Evolutionary conservation across 2,329 filamentous ascomycete genomes (phyloP), one percentile per base, ranked within the genome.

Genomic region (Celoporthe dispersa): DNA sequence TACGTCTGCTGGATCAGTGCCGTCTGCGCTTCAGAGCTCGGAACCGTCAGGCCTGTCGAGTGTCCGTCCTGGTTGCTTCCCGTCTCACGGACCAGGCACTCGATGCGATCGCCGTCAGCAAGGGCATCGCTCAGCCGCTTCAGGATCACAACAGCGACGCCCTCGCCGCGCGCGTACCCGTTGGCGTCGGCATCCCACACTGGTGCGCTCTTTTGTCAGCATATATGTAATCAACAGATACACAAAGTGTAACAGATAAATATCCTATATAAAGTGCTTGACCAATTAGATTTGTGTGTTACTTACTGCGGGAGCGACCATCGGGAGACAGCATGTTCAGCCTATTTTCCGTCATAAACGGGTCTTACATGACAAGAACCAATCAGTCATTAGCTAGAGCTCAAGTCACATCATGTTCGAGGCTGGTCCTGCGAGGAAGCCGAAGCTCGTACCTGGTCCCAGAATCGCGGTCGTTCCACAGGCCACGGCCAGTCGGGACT

Each of bases 141-240:
- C 16, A 90, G 74, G 2, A 88, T 75, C 1, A 90, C 64, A 7
- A 82, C 80, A 0, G 81, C 84, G 19, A 84, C 75, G 3, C 87
- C 88, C 73, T 90, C 87, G 16, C 86, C 87, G 16, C 87, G 82
- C 0, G 82, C 86, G 73, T 89, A 90, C 0, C 88, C 88, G 69
- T 87, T 81, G 0, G 84, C 87, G 5, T 74, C 74, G 3, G 77
- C 76, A 71, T 89, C 87, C 78, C 84, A 88, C 76, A 83, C 44
- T 48, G 44, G 19, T 48, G 19, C 22, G n/a, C 3, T 48, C n/a
- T 2, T 11, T 48, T 9, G 44, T 48, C 22, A 48, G 44, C 44
- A 9, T 3, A 8, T 9, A 2, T 48, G 44, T 22, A n/a, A n/a
- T n/a, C 1, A 48, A 22, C 2, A 22, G 16, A 44, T 44, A 6